Conservation (phyloP, 179 eudicot species). For the Beta lomatogona region DNA sequence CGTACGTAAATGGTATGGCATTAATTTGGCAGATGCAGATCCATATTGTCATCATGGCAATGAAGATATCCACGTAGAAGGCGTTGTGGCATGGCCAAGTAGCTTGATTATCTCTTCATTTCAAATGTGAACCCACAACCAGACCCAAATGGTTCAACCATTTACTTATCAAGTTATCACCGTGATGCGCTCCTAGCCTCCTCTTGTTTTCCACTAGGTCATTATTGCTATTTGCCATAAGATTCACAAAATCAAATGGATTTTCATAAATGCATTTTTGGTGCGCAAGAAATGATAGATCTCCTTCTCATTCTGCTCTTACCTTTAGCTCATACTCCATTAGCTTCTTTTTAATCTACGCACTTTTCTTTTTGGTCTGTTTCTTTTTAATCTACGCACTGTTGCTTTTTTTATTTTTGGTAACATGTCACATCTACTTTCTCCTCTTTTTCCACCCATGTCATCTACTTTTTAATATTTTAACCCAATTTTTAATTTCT, state of each 20-base stretch:
- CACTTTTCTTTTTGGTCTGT: too few relatives aligned
- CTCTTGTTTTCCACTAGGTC: not conserved
- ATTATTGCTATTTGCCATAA: constrained; percentile 1
- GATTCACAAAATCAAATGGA: not conserved
- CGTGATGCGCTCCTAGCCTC: not conserved
- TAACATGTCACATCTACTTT: too few relatives aligned
- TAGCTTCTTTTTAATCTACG: too few relatives aligned
- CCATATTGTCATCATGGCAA: not conserved
- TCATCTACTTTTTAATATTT: too few relatives aligned
- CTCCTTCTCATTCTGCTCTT: not conserved
- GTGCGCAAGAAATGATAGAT: not conserved
- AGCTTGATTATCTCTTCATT: constrained; percentile 9
- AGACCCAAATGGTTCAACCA: not conserved
- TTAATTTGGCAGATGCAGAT: not conserved
- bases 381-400: too few relatives aligned
- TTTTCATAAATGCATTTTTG: not conserved
- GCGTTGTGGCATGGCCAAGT: constrained; percentile 1
- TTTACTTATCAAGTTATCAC: not conserved
- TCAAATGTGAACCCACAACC: not conserved
- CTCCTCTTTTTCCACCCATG: too few relatives aligned
- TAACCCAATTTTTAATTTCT: too few relatives aligned
- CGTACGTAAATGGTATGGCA: not conserved
- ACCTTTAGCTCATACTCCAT: too few relatives aligned
- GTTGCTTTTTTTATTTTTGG: too few relatives aligned
- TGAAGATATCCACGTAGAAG: constrained; percentile 20